Evolutionary conservation across 805 yeast genomes (phyloP).

Genomic region (Candida coleopterorum): DNA sequence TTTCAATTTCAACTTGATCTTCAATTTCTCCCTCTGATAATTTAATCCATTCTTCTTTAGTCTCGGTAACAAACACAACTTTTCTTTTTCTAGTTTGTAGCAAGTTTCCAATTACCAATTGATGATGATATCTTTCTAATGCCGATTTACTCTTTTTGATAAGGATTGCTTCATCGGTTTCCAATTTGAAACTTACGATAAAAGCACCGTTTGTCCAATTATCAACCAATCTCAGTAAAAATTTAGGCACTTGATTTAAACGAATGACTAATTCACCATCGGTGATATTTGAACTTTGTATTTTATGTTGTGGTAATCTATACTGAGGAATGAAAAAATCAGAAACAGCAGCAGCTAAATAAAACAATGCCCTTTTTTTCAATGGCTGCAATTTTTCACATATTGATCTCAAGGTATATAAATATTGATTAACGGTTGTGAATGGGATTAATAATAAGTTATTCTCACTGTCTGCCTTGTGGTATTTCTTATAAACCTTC

Average conservation of each 20-base stretch:
- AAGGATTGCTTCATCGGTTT: conserved; percentile 72
- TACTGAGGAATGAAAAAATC: conserved; percentile 91
- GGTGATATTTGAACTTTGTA: conserved; percentile 60
- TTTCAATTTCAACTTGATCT: conserved; percentile 62
- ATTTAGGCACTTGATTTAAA: conserved; percentile 94
- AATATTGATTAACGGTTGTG: conserved; percentile 91
- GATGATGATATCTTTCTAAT: conserved; percentile 81
- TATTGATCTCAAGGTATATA: conserved; percentile 72
- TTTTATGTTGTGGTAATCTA: conserved; percentile 87
- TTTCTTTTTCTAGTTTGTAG: conserved; percentile 83
- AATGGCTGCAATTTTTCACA: conserved; percentile 54
- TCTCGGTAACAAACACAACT: conserved; percentile 75
- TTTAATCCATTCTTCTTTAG: conserved; percentile 46
- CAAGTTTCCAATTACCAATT: conserved; percentile 89
- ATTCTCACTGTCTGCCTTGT: conserved; percentile 44
- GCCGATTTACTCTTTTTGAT: conserved; percentile 76
- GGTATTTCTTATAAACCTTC: conserved; percentile 52
- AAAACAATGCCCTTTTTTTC: conserved; percentile 65
- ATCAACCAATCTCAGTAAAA: conserved; percentile 79
- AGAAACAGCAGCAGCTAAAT: conserved; percentile 95
- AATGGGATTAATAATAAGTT: conserved; percentile 73
- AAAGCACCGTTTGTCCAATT: conserved; percentile 94
- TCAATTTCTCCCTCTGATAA: conserved; percentile 39
- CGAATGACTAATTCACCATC: conserved; percentile 78
- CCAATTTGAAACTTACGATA: conserved; percentile 92